Percentiles rank a stretch among this genome's conserved stretches.
Evolutionary conservation across 176 grass and related monocot species (phyloP).

Genomic region (Sorghum bicolor): Sorghum_bicolor_NCBIv3 NC_012875.2:52091501-52092000

Average conservation of each 20-base stretch:
- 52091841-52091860: constrained; percentile 56
- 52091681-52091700: not conserved
- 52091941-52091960: constrained; percentile 91
- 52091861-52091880: constrained; percentile 73
- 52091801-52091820: constrained; percentile 61
- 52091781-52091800: constrained; percentile 17
- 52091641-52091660: not conserved
- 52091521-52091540: not conserved
- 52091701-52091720: not conserved
- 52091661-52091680: not conserved
- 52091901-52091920: constrained; percentile 64
- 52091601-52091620: not conserved
- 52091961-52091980: constrained; percentile 90
- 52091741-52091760: not conserved
- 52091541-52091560: not conserved
- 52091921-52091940: constrained; percentile 73
- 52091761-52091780: not conserved
- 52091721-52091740: not conserved
- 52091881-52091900: constrained; percentile 68
- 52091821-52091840: constrained; percentile 57
- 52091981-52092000: constrained; percentile 85
- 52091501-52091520: not conserved
- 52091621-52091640: not conserved
- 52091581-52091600: no score
- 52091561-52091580: not conserved